Evolutionary conservation across 306 rosid genomes (phyloP), one percentile per base, ranked within the genome.

Genomic region (Vigna unguiculata): DNA sequence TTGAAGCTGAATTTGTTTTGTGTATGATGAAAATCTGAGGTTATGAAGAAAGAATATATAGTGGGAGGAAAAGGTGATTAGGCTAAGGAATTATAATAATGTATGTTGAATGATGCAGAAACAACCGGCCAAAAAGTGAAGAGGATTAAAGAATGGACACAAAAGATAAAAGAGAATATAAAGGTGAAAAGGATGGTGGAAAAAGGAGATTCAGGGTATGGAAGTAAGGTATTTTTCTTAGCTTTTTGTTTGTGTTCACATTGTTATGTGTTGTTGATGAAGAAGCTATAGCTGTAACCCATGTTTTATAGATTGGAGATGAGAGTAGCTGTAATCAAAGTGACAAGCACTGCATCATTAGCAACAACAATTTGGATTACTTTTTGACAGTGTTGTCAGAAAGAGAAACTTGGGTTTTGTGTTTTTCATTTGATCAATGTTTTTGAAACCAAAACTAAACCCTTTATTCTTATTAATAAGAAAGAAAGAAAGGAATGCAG

Each of bases 61-160:
- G 68, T 61, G 64, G 65, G 16, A 12, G 28, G 58, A 57, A 79
- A 81, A 57, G 41, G 86, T 62, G 6, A 52, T 36, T 1, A 80
- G 85, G 74, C 67, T 76, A 85, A 86, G 97, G 91, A 88, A 93
- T 32, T 32, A n/a, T n/a, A 4, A 32, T 4, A 4, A 4, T 91
- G 88, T 52, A 80, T 69, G 13, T 77, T 83, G 72, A 85, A 61
- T 83, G 89, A 80, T 7, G 14, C 85, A 87, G 72, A 86, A 71
- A 71, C 40, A 71, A 85, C 95, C 91, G 93, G 80, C 98, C 93
- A 88, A 84, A 93, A 93, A 88, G 98, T 83, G 77, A 34, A 64
- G 71, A 71, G 53, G 48, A 71, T 45, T 34, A 47, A 82, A 75
- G 55, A 77, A 71, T 54, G 69, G 47, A 59, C 2, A 53, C 7